Evolutionary conservation across 495 filamentous ascomycete species (phyloP).

Genomic region (Hypomontagnella monticulosa): DNA sequence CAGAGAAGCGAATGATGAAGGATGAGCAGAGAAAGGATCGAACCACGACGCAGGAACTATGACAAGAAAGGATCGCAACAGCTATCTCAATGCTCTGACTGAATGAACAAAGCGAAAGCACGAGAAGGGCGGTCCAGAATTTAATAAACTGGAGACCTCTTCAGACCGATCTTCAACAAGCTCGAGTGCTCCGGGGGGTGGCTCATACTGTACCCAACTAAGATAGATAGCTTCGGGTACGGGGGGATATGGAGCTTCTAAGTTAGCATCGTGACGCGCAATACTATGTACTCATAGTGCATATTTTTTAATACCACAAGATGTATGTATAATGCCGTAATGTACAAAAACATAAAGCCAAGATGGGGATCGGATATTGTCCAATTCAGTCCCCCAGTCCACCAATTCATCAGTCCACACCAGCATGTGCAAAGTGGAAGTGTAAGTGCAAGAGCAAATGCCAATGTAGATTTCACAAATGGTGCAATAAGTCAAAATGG

Average conservation of each 20-base stretch:
- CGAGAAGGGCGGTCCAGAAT: conserved; percentile 43
- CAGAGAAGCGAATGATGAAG: conserved; percentile 28
- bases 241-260: conserved; percentile 1
- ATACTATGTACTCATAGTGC: conserved; percentile 3
- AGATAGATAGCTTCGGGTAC: no score
- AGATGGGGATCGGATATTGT: conserved; percentile 16
- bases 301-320: neutral
- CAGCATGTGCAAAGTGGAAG: no score
- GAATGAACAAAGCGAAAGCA: conserved; percentile 33
- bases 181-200: conserved; percentile 17
- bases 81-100: neutral
- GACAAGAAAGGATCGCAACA: conserved; percentile 11
- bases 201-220: conserved; percentile 12
- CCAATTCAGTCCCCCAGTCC: conserved; percentile 1
- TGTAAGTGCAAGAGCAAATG: neutral
- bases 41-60: conserved; percentile 24
- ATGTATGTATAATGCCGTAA: conserved; percentile 19
- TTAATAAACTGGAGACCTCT: conserved; percentile 40
- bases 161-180: conserved; percentile 39
- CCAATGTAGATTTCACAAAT: conserved; percentile 31
- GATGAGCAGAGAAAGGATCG: conserved; percentile 27
- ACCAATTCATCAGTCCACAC: no score
- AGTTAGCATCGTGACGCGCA: conserved; percentile 37
- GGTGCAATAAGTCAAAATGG: conserved; percentile 25
- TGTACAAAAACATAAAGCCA: conserved; percentile 1